A percentile compares a stretch with the other conserved stretches of the same genome.
Evolutionary conservation across 108 stramenopile species (phyloP).

Genomic region (Epipyxis sp.): DNA sequence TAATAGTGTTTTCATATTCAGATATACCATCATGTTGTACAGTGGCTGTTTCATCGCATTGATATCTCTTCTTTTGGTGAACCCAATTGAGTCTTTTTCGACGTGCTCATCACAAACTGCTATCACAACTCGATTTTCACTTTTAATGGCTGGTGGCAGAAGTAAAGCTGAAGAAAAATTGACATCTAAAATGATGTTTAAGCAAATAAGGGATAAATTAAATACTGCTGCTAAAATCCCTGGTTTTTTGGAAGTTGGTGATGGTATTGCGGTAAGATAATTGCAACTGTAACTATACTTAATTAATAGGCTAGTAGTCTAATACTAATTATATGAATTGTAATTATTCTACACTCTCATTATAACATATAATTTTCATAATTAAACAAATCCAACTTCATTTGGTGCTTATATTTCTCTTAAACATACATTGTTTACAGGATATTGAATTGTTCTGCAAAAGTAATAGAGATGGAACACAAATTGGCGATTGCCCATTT

Average conservation of each 20-base stretch:
- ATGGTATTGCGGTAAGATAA: background rate
- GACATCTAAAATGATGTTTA: background rate
- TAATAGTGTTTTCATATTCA: no score
- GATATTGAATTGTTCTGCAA: background rate
- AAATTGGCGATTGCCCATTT: slow-evolving; percentile 19
- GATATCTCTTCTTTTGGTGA: no score
- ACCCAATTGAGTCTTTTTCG: no score
- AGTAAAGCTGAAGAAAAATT: background rate
- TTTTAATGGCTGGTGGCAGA: background rate
- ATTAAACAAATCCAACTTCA: background rate
- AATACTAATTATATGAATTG: no score
- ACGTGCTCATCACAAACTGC: no score
- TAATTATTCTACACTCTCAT: no score
- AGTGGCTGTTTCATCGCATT: no score
- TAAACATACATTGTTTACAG: no score
- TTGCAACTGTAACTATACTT: background rate
- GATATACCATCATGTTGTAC: no score
- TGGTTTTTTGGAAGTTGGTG: slow-evolving; percentile 9
- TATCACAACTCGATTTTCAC: no score
- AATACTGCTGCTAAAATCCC: background rate
- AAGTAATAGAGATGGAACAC: background rate
- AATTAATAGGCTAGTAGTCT: no score
- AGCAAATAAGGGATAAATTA: background rate
- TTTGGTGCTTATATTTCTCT: background rate
- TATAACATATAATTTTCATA: background rate